Evolutionary conservation across 306 rosid genomes (phyloP).

Genomic region (Cucurbita ficifolia): DNA sequence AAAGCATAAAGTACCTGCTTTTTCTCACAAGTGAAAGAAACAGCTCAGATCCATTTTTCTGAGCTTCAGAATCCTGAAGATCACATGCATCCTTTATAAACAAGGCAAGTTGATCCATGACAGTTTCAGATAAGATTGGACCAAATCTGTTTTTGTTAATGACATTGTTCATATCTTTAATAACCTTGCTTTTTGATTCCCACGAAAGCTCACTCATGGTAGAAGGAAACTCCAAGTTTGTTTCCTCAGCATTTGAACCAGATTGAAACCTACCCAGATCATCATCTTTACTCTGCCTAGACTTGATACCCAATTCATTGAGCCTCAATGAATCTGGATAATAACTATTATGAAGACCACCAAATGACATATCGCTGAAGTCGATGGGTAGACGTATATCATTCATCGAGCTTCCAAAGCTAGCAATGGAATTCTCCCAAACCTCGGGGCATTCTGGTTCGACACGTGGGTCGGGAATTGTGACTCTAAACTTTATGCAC

Average conservation of each 20-base stretch:
- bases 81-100: constrained; percentile 57
- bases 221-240: constrained; percentile 34
- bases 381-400: constrained; percentile 47
- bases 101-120: constrained; percentile 37
- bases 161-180: constrained; percentile 42
- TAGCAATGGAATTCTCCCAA: constrained; percentile 55
- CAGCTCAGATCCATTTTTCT: constrained; percentile 49
- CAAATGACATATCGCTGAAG: constrained; percentile 54
- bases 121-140: constrained; percentile 27
- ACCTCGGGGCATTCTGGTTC: constrained; percentile 16
- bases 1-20: constrained; percentile 36
- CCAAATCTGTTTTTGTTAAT: constrained; percentile 29
- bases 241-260: constrained; percentile 18
- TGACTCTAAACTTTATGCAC: constrained; percentile 41
- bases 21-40: constrained; percentile 38
- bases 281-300: constrained; percentile 14
- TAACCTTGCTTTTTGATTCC: constrained; percentile 53
- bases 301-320: constrained; percentile 23
- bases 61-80: constrained; percentile 32
- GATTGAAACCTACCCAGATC: constrained; percentile 19
- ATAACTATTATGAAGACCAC: constrained; percentile 44
- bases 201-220: constrained; percentile 48
- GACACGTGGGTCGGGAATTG: constrained; percentile 39
- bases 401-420: constrained; percentile 60
- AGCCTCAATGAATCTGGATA: constrained; percentile 30